Percentiles rank a stretch among this genome's conserved stretches.
These are phyloP conservation scores for Trichoderma sp. DNA, from an alignment of 2,329 filamentous ascomycete genomes.

Conservation along the genomic window DNA sequence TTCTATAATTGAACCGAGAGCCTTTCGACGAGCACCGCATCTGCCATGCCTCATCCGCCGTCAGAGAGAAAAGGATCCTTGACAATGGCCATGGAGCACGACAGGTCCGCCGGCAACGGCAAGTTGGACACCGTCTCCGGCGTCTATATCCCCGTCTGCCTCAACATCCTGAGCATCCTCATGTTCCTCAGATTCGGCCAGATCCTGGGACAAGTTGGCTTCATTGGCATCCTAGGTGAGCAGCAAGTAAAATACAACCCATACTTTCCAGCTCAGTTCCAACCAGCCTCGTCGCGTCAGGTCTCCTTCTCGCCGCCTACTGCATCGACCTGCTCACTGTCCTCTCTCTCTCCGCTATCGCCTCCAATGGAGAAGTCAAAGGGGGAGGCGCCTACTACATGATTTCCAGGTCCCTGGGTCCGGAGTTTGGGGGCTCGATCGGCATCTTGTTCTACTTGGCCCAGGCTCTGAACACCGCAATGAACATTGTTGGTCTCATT, in stretches of 20 bases:
- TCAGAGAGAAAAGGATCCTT: conserved; percentile 28
- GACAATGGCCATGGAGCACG: conserved; percentile 40
- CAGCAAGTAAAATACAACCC: conserved; percentile 17
- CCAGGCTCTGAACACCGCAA: conserved; percentile 81
- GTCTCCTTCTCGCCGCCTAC: conserved; percentile 75
- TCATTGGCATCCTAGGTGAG: conserved; percentile 77
- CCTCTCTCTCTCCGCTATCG: conserved; percentile 84
- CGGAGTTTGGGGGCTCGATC: conserved; percentile 87
- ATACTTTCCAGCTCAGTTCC: neutral
- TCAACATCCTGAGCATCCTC: conserved; percentile 86
- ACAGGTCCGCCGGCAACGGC: conserved; percentile 41
- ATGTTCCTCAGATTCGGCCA: conserved; percentile 91
- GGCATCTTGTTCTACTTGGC: conserved; percentile 88
- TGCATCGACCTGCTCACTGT: conserved; percentile 81
- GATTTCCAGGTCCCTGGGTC: conserved; percentile 81
- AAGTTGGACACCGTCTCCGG: conserved; percentile 79
- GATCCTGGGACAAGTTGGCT: conserved; percentile 77
- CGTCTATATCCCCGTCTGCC: conserved; percentile 84
- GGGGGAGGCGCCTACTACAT: conserved; percentile 88
- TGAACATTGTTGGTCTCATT: conserved; percentile 85
- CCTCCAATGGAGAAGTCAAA: conserved; percentile 85
- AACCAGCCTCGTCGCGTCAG: conserved; percentile 44
- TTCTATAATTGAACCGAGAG: neutral
- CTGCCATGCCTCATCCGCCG: conserved; percentile 27
- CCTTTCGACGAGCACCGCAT: neutral